These are phyloP conservation scores for Boletus speciosus DNA, from an alignment of 768 basidiomycete species.

Conservation along the genomic window DNA sequence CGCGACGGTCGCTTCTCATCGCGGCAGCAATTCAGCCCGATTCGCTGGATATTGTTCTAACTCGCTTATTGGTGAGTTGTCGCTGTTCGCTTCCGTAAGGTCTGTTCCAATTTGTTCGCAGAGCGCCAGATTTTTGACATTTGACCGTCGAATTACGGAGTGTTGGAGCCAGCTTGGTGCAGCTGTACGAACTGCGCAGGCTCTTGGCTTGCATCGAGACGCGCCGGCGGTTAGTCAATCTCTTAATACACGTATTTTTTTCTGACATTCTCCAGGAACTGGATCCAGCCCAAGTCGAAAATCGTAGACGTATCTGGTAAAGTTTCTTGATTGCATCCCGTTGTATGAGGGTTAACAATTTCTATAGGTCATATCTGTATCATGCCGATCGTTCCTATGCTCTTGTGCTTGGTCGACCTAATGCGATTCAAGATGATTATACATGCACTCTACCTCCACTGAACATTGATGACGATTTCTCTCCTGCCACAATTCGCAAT, in stretches of 20 bases:
- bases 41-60: slow-evolving; percentile 87
- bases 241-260: background rate
- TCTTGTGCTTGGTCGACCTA: slow-evolving; percentile 85
- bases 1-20: slow-evolving; percentile 82
- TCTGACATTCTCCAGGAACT: slow-evolving; percentile 48
- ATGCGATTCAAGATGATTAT: slow-evolving; percentile 86
- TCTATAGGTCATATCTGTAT: slow-evolving; percentile 77
- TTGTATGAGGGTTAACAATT: slow-evolving; percentile 4
- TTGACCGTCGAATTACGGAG: slow-evolving; percentile 86
- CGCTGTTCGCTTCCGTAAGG: background rate
- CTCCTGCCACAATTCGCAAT: slow-evolving; percentile 42
- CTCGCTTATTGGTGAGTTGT: slow-evolving; percentile 65
- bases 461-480: slow-evolving; percentile 65
- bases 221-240: slow-evolving; percentile 61
- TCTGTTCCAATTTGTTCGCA: slow-evolving; percentile 27
- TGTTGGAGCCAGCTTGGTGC: slow-evolving; percentile 96
- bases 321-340: background rate
- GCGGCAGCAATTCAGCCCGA: slow-evolving; percentile 93
- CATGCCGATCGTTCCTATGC: slow-evolving; percentile 94
- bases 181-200: slow-evolving; percentile 89
- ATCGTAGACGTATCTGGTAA: slow-evolving; percentile 87
- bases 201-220: slow-evolving; percentile 91
- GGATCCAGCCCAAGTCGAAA: slow-evolving; percentile 76
- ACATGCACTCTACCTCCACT: slow-evolving; percentile 76
- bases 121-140: slow-evolving; percentile 66